Percentiles rank a stretch among this genome's conserved stretches.
Conservation (phyloP, 305 asterid species). For the Fraxinus albicans region DNA sequence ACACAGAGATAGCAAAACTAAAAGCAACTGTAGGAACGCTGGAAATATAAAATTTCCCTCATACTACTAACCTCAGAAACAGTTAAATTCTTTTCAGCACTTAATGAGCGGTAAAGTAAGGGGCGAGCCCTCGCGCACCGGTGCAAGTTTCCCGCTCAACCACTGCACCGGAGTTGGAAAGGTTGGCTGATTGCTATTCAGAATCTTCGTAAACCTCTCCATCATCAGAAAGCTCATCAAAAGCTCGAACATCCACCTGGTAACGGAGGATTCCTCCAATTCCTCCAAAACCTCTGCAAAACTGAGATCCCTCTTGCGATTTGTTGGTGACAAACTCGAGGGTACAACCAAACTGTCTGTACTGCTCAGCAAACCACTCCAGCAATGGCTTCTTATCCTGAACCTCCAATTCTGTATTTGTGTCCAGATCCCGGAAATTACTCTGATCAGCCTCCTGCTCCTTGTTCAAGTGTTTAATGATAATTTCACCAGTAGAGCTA, state of each 20-base stretch:
- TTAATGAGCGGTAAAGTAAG: slow-evolving; percentile 28
- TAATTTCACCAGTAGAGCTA: slow-evolving; percentile 35
- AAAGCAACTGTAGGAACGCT: background rate
- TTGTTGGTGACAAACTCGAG: slow-evolving; percentile 65
- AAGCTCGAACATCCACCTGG: slow-evolving; percentile 62
- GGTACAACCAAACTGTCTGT: slow-evolving; percentile 55
- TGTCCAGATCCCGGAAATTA: slow-evolving; percentile 45
- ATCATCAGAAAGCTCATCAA: slow-evolving; percentile 59
- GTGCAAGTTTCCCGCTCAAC: slow-evolving; percentile 51
- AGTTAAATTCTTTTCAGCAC: background rate
- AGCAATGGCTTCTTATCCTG: slow-evolving; percentile 53
- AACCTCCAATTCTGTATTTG: slow-evolving; percentile 58
- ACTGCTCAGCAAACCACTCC: slow-evolving; percentile 73
- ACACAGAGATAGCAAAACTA: background rate
- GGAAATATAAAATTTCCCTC: background rate
- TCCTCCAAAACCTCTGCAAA: slow-evolving; percentile 76
- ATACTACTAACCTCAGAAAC: slow-evolving; percentile 17
- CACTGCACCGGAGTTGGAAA: slow-evolving; percentile 49
- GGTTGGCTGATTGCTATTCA: slow-evolving; percentile 65
- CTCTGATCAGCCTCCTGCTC: slow-evolving; percentile 58
- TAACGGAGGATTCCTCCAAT: slow-evolving; percentile 72
- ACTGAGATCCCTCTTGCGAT: slow-evolving; percentile 75
- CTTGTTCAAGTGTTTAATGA: slow-evolving; percentile 56
- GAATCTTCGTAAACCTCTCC: slow-evolving; percentile 58
- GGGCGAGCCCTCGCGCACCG: slow-evolving; percentile 59